Percentiles rank a stretch among this genome's conserved stretches.
Evolutionary conservation across 1,284 basidiomycete species (phyloP).

Genomic region (Fomitopsis palustris): DNA sequence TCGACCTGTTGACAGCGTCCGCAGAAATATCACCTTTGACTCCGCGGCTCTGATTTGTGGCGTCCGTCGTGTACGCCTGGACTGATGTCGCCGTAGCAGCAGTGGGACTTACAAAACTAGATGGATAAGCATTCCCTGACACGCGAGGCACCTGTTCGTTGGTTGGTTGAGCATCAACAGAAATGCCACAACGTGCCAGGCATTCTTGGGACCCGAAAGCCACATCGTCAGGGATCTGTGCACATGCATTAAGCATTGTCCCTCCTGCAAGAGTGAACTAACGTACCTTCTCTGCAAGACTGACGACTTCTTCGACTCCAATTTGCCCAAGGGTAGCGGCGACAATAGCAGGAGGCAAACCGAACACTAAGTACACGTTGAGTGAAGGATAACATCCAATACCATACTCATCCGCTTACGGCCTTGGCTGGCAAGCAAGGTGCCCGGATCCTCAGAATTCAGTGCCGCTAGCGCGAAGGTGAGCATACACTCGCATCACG

Average conservation of each 20-base stretch:
- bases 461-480: conserved; percentile 24
- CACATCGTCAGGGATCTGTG: conserved; percentile 33
- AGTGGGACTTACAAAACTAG: conserved; percentile 6
- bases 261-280: neutral
- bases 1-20: conserved; percentile 41
- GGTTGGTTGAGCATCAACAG: conserved; percentile 25
- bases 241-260: neutral
- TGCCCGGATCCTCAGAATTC: conserved; percentile 34
- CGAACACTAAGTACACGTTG: conserved; percentile 20
- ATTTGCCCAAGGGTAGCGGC: conserved; percentile 32
- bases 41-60: conserved; percentile 14
- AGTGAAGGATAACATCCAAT: too few relatives aligned
- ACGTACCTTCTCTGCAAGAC: conserved; percentile 24
- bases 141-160: conserved; percentile 31
- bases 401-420: conserved; percentile 19
- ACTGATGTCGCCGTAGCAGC: conserved; percentile 12
- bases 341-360: conserved; percentile 32
- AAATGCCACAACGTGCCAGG: conserved; percentile 29
- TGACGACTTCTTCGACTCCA: conserved; percentile 29
- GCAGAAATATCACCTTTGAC: conserved; percentile 15
- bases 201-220: conserved; percentile 31
- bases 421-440: conserved; percentile 27
- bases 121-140: conserved; percentile 29
- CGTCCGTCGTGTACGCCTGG: neutral
- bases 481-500: neutral